Evolutionary conservation across 805 yeast genomes (phyloP), one percentile per base, ranked within the genome.

Genomic region (Kockiozyma suomiensis): DNA sequence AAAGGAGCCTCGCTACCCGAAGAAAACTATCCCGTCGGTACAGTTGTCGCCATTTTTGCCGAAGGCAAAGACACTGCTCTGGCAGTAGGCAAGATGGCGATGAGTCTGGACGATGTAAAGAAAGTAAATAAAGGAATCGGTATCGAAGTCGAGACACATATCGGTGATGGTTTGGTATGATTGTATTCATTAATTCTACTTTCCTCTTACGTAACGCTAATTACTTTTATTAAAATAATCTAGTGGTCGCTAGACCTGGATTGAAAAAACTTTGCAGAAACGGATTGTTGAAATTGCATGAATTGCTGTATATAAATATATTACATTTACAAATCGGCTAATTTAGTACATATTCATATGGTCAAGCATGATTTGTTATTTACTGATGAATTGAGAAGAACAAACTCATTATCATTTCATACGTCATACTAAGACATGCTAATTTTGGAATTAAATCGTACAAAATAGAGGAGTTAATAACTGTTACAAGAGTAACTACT

Each of bases 41-140:
- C 85, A n/a, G 80, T 88, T 30, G 97, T 92, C 48, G 81, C 88
- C 7, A 82, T 93, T 26, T 87, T 85, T 71, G 97, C 97, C 51
- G 97, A 92, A 75, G 97, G 97, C 60, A 93, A 93, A 71, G 96
- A 91, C 66, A 79, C 82, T 69, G 96, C 97, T 0, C 76, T 93
- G 74, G 97, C 97, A 5, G 80, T 93, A 59, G 98, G 97, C n/a
- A 85, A 85, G 68, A 78, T 93, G 63, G 74, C 82, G 50, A 90
- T 92, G 97, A 85, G 91, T 68, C 87, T 96, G 1, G 93, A 88
- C 68, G 97, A 92, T 50, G 91, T 92, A 70, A 88, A 87, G 73
- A 76, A 82, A 21, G 79, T 82, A 43, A 92, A 92, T 73, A 92
- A 92, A 74, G 97, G 96, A 46, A 85, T 88, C 62, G 97, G 97